Conservation (phyloP, 225 moss, liverwort and hornwort genomes). For the Polytrichum commune region DNA sequence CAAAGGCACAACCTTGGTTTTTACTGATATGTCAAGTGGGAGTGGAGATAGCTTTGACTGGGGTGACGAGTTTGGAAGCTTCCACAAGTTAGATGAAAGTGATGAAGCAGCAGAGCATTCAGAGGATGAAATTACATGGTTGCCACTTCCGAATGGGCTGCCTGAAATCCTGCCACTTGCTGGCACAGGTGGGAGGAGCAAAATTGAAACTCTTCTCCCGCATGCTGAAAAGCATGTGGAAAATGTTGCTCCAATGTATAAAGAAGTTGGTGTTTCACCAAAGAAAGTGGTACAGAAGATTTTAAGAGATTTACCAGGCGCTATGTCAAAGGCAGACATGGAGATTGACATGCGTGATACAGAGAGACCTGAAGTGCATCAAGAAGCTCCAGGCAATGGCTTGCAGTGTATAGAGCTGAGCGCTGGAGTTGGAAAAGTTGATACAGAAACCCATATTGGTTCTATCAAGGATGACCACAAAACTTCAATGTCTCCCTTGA, state of each 20-base stretch:
- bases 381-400: background rate
- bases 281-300: background rate
- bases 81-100: constrained; percentile 30
- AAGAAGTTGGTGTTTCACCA: background rate
- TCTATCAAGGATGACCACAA: constrained; percentile 16
- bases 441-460: background rate
- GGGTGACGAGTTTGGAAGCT: constrained; percentile 40
- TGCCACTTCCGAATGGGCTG: constrained; percentile 3
- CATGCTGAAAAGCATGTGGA: constrained; percentile 5
- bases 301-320: constrained; percentile 1
- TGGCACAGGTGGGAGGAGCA: background rate
- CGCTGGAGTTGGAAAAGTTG: background rate
- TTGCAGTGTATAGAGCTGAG: constrained; percentile 1
- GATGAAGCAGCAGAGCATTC: constrained; percentile 27
- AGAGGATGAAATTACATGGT: constrained; percentile 16
- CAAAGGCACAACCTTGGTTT: constrained; percentile 24
- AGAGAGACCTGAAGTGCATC: constrained; percentile 12
- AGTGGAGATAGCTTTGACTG: constrained; percentile 53
- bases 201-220: background rate
- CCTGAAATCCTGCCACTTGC: constrained; percentile 3
- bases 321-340: background rate
- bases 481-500: background rate
- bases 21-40: constrained; percentile 57
- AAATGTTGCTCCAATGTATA: constrained; percentile 8
- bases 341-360: background rate